These are phyloP conservation scores for Starmerella bombi DNA, from an alignment of 805 yeast genomes.

Conservation along the genomic window DNA sequence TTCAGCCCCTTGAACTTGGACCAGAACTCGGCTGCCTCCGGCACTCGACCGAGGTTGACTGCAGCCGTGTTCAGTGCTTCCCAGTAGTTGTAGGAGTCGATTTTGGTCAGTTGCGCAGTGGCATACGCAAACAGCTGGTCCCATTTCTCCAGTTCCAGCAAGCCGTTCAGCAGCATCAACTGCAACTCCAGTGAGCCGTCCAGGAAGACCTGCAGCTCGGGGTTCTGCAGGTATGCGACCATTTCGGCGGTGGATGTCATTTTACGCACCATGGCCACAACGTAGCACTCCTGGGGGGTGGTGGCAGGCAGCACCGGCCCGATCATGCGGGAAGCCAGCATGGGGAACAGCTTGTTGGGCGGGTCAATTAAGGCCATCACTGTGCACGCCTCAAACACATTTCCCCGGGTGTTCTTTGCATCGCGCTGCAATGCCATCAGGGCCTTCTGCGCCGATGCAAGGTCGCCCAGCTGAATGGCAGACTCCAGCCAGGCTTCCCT, in stretches of 20 bases:
- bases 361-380: slow-evolving; percentile 34
- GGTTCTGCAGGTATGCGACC: slow-evolving; percentile 23
- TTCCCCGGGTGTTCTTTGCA: slow-evolving; percentile 16
- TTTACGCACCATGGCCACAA: slow-evolving; percentile 40
- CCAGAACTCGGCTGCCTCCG: slow-evolving; percentile 28
- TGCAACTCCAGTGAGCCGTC: slow-evolving; percentile 50
- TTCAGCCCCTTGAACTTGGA: slow-evolving; percentile 37
- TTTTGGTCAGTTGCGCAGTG: slow-evolving; percentile 33
- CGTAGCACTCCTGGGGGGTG: slow-evolving; percentile 53
- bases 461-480: slow-evolving; percentile 15
- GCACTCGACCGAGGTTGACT: slow-evolving; percentile 26
- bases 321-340: slow-evolving; percentile 46
- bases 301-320: slow-evolving; percentile 39
- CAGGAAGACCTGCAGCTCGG: slow-evolving; percentile 14
- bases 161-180: slow-evolving; percentile 30
- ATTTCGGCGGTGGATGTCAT: slow-evolving; percentile 30
- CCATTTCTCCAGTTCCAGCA: slow-evolving; percentile 35
- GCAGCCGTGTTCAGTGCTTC: slow-evolving; percentile 39
- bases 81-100: slow-evolving; percentile 75
- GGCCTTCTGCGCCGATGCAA: slow-evolving; percentile 18
- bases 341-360: slow-evolving; percentile 42
- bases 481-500: slow-evolving; percentile 20
- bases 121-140: slow-evolving; percentile 33
- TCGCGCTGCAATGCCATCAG: slow-evolving; percentile 21
- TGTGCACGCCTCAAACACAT: slow-evolving; percentile 29